phyloP scores from a whole-genome alignment of 2,329 filamentous ascomycete genomes.

The Claviceps quebecensis region DNA sequence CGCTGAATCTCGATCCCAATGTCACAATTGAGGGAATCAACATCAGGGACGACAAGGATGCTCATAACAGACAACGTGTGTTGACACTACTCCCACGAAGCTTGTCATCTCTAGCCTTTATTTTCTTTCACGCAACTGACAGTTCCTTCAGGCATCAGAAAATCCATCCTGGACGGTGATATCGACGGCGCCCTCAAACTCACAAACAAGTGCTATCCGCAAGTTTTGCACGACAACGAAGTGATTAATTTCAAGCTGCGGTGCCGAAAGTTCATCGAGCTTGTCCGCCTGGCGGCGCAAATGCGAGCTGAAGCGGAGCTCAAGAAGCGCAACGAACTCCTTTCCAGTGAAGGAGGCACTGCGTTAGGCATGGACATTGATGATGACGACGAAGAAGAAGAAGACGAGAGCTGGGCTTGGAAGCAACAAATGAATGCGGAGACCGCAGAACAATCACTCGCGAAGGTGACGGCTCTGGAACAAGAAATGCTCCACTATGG shows the following conservation, averaged over 20 bases:
- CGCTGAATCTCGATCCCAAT: slow-evolving; percentile 45
- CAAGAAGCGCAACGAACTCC: slow-evolving; percentile 30
- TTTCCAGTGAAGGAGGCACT: slow-evolving; percentile 18
- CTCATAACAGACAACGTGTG: slow-evolving; percentile 72
- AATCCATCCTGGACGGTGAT: slow-evolving; percentile 79
- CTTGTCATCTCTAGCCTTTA: not conserved
- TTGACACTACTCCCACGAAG: not conserved
- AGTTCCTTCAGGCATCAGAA: slow-evolving; percentile 54
- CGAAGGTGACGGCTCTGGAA: slow-evolving; percentile 37
- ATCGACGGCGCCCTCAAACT: slow-evolving; percentile 80
- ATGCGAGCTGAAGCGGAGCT: slow-evolving; percentile 34
- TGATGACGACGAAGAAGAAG: slow-evolving; percentile 28
- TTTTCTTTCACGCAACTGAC: not conserved
- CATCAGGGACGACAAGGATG: slow-evolving; percentile 71
- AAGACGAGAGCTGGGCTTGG: slow-evolving; percentile 23
- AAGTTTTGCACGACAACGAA: slow-evolving; percentile 65
- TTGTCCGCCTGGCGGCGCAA: slow-evolving; percentile 67
- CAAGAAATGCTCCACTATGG: slow-evolving; percentile 66
- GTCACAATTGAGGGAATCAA: slow-evolving; percentile 44
- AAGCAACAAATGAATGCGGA: slow-evolving; percentile 40
- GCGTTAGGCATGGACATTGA: slow-evolving; percentile 42
- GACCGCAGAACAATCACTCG: slow-evolving; percentile 16
- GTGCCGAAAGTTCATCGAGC: slow-evolving; percentile 89
- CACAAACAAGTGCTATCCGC: slow-evolving; percentile 64
- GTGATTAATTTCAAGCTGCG: slow-evolving; percentile 77